Base-by-base conservation (phyloP, 2,329 filamentous ascomycete species). In the Epichloe aotearoae region DNA sequence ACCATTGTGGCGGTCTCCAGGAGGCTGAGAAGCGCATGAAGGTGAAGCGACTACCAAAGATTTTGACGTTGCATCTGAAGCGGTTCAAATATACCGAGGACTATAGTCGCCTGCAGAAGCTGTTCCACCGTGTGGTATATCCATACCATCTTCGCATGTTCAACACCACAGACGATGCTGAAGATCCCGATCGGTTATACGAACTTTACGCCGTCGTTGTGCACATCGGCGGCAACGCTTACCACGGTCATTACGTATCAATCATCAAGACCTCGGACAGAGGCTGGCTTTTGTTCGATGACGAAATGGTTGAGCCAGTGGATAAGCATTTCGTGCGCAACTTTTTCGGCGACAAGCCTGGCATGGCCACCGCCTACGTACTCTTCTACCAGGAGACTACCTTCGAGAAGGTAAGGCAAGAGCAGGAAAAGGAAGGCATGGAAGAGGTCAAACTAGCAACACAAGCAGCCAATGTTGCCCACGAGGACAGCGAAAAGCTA, bases 1-100 rank as follows among this genome's bases (percentile, higher is more conserved):
- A 98, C 65, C 90, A 90, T 60, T 98, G 93, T 59, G 93, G 93
- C 49, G 93, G 93, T 3, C 72, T 98, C 50, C 93, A 98, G 67
- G 93, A 98, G 69, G 93, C 93, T 0, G 93, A 98, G 67, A 98
- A 97, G 73, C 81, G 93, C 56, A 98, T 98, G 93, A 98, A 97
- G 73, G 91, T 98, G 59, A 97, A 98, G 72, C 81, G 87, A 49
- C 71, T 97, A 62, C 93, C 93, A 4, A 89, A 88, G 62, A 88
- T 98, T 53, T 70, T 98, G 56, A 90, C 93, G 4, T 72, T 98
- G 52, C 93, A 98, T 64, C 70, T 98, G 55, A 98, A 98, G 70
- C 82, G 93, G 51, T 98, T 98, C 74, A 97, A 97, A 70, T 98
- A 96, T 64, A 96, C 91, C 2, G 93, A 97, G 64, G 91, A 97